Conservation (phyloP, 805 yeast species). For the Wickerhamomyces subpelliculosus region DNA sequence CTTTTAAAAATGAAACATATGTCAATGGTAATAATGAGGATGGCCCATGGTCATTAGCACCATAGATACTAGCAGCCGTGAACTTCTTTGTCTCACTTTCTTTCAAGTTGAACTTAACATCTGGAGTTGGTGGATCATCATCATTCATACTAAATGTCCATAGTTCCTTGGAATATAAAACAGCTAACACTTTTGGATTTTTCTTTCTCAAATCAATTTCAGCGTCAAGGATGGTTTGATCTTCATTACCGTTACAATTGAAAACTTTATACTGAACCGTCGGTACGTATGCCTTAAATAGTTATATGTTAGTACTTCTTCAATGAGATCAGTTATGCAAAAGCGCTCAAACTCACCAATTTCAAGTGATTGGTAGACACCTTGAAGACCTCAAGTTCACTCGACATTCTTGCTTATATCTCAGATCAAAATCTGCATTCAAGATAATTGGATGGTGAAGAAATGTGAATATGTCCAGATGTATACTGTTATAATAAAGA, state of each 20-base stretch:
- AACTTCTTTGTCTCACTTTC: slow-evolving; percentile 10
- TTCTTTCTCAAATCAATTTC: slow-evolving; percentile 30
- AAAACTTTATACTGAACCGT: background rate
- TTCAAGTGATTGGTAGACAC: too few relatives aligned
- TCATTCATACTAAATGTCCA: slow-evolving; percentile 38
- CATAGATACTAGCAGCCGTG: slow-evolving; percentile 12
- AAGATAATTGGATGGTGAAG: too few relatives aligned
- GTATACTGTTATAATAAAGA: too few relatives aligned
- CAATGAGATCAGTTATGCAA: too few relatives aligned
- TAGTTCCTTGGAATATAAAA: slow-evolving; percentile 32
- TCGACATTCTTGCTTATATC: too few relatives aligned
- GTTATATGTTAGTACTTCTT: too few relatives aligned
- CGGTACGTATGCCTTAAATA: too few relatives aligned
- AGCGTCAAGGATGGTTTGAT: slow-evolving; percentile 34
- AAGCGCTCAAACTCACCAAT: too few relatives aligned
- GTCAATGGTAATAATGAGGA: slow-evolving; percentile 26
- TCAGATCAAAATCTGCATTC: too few relatives aligned
- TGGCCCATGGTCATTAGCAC: slow-evolving; percentile 10
- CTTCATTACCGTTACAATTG: too few relatives aligned
- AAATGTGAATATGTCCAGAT: too few relatives aligned
- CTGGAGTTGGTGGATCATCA: slow-evolving; percentile 26
- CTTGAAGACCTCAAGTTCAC: too few relatives aligned
- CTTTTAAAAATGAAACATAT: slow-evolving; percentile 42
- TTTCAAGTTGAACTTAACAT: slow-evolving; percentile 11
- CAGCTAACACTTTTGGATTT: slow-evolving; percentile 29